Evolutionary conservation across 2,329 filamentous ascomycete species (phyloP).

Genomic region (Lasiodiplodia hormozganensis): DNA sequence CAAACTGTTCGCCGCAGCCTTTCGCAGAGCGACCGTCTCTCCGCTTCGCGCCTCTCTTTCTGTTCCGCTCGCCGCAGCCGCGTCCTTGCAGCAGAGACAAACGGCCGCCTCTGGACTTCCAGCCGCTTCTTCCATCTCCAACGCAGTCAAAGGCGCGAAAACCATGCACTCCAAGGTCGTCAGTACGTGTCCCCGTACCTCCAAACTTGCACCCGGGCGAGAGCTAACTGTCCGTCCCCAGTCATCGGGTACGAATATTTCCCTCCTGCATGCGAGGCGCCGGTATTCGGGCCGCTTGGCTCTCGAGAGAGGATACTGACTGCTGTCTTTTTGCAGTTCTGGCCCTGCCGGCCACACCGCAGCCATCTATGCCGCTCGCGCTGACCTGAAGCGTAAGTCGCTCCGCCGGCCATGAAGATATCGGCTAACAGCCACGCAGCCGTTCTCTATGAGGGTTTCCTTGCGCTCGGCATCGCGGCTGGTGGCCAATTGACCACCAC

Average conservation of each 20-base stretch:
- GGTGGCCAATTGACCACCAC: conserved; percentile 98
- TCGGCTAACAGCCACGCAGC: conserved; percentile 56
- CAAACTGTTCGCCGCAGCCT: conserved; percentile 92
- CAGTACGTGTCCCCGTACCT: conserved; percentile 62
- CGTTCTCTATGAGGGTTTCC: conserved; percentile 96
- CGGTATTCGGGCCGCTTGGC: conserved; percentile 28
- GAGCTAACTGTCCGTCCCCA: conserved; percentile 38
- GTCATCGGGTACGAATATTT: conserved; percentile 45
- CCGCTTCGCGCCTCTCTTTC: conserved; percentile 76
- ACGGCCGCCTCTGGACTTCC: conserved; percentile 49
- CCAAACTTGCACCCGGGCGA: conserved; percentile 14
- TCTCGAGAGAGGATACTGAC: conserved; percentile 53
- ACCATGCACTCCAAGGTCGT: conserved; percentile 95
- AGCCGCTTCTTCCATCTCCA: conserved; percentile 35
- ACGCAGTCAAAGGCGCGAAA: conserved; percentile 47
- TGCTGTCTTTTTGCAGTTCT: conserved; percentile 70
- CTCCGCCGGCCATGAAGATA: neutral
- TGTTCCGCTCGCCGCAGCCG: conserved; percentile 75
- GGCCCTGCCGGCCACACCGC: conserved; percentile 97
- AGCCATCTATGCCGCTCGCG: conserved; percentile 92
- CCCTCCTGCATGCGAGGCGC: conserved; percentile 10
- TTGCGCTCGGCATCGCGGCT: conserved; percentile 94
- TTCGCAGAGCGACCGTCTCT: conserved; percentile 67
- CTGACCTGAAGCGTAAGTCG: conserved; percentile 82
- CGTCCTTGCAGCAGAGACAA: conserved; percentile 69